A percentile compares a stretch with the other conserved stretches of the same genome.
phyloP scores from a whole-genome alignment of 352 stramenopile genomes.

The Phytopythium chamaehyphon region DNA sequence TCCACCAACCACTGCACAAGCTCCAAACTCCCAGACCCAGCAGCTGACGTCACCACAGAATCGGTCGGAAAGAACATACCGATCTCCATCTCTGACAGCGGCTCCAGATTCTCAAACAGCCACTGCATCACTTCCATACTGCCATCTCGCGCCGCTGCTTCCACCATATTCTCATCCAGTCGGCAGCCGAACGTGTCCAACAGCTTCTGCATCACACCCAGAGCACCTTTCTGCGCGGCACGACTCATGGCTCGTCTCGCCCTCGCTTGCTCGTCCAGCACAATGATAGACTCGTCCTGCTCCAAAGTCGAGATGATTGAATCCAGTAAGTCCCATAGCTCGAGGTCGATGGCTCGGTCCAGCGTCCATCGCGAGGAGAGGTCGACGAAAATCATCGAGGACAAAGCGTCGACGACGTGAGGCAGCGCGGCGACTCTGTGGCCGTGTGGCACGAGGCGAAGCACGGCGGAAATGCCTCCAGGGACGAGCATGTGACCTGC shows the following conservation, averaged over 20 bases:
- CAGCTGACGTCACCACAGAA: slow-evolving; percentile 10
- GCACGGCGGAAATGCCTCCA: too few species aligned
- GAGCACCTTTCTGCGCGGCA: neutral
- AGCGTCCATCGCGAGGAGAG: too few species aligned
- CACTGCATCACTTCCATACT: slow-evolving; percentile 3
- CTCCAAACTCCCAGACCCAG: slow-evolving; percentile 10
- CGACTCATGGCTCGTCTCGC: neutral
- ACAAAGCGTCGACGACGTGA: neutral
- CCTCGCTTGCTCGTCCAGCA: slow-evolving; percentile 4
- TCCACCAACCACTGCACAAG: slow-evolving; percentile 18
- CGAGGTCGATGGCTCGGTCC: too few species aligned
- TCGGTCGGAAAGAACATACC: slow-evolving; percentile 7
- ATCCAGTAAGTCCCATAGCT: too few species aligned
- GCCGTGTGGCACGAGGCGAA: too few species aligned
- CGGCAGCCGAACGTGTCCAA: neutral
- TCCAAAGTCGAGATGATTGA: neutral
- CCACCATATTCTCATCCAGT: slow-evolving; percentile 1
- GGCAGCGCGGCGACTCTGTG: neutral
- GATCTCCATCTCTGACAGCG: neutral
- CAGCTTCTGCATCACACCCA: slow-evolving; percentile 1
- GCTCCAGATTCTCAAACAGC: slow-evolving; percentile 4
- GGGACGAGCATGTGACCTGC: too few species aligned
- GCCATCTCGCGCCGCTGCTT: neutral
- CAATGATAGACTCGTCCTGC: neutral
- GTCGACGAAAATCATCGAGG: too few species aligned